These are phyloP conservation scores for Salvia sclarea DNA, from an alignment of 305 asterid species.

Conservation along the genomic window DNA sequence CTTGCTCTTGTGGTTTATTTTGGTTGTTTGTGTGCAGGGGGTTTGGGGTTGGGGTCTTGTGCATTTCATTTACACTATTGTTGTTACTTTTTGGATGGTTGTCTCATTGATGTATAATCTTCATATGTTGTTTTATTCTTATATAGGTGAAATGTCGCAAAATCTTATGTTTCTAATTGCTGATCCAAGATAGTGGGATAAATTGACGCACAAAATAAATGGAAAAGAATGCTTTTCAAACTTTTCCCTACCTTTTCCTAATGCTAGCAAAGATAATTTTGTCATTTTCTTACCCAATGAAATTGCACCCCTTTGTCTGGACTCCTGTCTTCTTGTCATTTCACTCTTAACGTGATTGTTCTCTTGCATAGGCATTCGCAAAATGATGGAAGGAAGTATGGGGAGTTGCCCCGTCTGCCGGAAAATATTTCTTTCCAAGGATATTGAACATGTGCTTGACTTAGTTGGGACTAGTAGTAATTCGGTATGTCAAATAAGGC, in stretches of 20 bases:
- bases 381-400: conserved; percentile 48
- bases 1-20: neutral
- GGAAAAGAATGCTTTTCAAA: no score
- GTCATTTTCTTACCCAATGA: neutral
- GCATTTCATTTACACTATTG: neutral
- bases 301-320: conserved; percentile 12
- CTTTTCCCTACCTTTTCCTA: neutral
- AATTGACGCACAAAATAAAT: no score
- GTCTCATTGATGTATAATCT: neutral
- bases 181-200: no score
- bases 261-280: neutral
- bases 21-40: neutral
- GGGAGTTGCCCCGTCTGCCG: conserved; percentile 86
- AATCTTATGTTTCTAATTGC: neutral
- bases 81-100: neutral
- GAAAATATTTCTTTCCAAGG: conserved; percentile 73
- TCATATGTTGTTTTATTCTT: neutral
- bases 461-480: conserved; percentile 57
- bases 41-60: neutral
- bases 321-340: conserved; percentile 4
- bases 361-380: conserved; percentile 46
- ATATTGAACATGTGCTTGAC: conserved; percentile 82
- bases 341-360: conserved; percentile 27
- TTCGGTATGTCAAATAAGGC: conserved; percentile 48
- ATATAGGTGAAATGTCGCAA: neutral